These are phyloP conservation scores for Fomitopsis pinicola DNA, from an alignment of 1,284 basidiomycete species.

Conservation along the genomic window DNA sequence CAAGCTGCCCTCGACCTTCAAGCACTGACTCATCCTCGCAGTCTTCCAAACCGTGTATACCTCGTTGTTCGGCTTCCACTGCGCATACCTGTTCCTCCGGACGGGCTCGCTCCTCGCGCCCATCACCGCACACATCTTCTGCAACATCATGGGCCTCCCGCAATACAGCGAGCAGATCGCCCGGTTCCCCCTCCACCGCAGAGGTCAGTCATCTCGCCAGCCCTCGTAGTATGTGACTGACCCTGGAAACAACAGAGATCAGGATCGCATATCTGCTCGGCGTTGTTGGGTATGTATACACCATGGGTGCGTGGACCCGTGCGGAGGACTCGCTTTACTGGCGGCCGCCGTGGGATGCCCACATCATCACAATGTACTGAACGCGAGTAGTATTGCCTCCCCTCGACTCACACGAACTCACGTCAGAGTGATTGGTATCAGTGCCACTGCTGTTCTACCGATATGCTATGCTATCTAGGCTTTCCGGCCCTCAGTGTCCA, in stretches of 20 bases:
- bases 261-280: constrained; percentile 26
- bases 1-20: constrained; percentile 6
- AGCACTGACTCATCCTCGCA: constrained; percentile 26
- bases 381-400: too few species aligned
- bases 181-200: constrained; percentile 22
- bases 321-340: constrained; percentile 25
- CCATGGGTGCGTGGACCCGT: constrained; percentile 26
- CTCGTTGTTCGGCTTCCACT: constrained; percentile 88
- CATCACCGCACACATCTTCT: constrained; percentile 80
- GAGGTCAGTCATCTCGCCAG: constrained; percentile 18
- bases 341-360: constrained; percentile 2
- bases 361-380: background rate
- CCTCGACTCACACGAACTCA: too few species aligned
- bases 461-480: too few species aligned
- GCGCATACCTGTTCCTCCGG: constrained; percentile 81
- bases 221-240: background rate
- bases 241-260: constrained; percentile 20
- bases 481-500: too few species aligned
- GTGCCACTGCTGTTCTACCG: too few species aligned
- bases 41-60: constrained; percentile 89
- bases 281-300: constrained; percentile 28
- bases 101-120: constrained; percentile 65
- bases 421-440: too few species aligned
- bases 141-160: constrained; percentile 94
- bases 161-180: constrained; percentile 35